phyloP scores from a whole-genome alignment of 2,329 filamentous ascomycete species.

The Penicillium olsonii region DNA sequence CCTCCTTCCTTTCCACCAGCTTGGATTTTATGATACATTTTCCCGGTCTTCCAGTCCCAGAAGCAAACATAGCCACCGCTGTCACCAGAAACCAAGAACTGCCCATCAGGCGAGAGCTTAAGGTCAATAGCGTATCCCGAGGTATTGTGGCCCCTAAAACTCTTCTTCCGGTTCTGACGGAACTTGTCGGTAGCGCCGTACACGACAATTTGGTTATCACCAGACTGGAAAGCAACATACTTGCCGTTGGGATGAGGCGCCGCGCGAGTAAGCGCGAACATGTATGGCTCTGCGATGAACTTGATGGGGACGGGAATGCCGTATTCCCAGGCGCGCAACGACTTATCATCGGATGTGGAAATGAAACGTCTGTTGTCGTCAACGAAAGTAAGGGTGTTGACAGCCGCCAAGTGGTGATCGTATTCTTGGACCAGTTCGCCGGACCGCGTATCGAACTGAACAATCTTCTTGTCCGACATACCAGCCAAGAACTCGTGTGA shows the following conservation, averaged over 20 bases:
- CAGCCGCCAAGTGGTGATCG: constrained; percentile 94
- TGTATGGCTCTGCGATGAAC: constrained; percentile 95
- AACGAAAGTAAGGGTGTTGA: constrained; percentile 97
- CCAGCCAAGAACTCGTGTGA: constrained; percentile 91
- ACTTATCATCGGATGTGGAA: constrained; percentile 97
- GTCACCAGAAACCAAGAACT: constrained; percentile 86
- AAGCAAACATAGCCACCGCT: constrained; percentile 88
- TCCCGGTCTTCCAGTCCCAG: constrained; percentile 99
- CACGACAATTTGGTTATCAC: constrained; percentile 95
- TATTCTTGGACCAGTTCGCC: constrained; percentile 91
- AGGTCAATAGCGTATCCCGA: constrained; percentile 92
- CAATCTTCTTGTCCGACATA: constrained; percentile 98
- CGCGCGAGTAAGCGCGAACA: constrained; percentile 92
- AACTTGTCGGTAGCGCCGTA: constrained; percentile 95
- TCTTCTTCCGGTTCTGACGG: constrained; percentile 95
- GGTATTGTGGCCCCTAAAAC: constrained; percentile 92
- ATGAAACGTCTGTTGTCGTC: constrained; percentile 95
- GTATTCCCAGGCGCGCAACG: constrained; percentile 95
- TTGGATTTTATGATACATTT: constrained; percentile 96
- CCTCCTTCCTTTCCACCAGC: constrained; percentile 68
- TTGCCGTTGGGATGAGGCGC: constrained; percentile 85
- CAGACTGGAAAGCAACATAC: constrained; percentile 89
- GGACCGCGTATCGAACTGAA: constrained; percentile 89
- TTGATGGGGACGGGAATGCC: constrained; percentile 98
- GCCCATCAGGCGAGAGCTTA: constrained; percentile 83